Conservation (phyloP, 164 flowering plant genomes). For the Amborella trichopoda region DNA sequence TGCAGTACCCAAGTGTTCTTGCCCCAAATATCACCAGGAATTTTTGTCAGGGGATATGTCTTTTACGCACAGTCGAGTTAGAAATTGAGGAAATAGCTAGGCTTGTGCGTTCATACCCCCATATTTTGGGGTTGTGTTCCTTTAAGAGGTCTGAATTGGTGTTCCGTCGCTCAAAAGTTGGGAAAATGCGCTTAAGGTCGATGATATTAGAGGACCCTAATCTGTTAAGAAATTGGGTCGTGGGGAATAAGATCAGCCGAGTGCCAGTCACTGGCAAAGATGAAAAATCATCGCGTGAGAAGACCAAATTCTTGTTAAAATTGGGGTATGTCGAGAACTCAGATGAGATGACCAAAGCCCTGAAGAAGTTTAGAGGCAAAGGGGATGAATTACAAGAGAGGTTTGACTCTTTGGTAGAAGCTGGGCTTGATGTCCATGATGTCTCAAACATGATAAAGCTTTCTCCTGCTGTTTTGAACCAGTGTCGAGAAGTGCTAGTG, state of each 20-base stretch:
- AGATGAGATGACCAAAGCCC: conserved; percentile 34
- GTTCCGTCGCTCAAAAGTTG: conserved; percentile 22
- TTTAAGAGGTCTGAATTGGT: conserved; percentile 31
- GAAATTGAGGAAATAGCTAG: conserved; percentile 24
- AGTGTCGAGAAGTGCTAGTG: conserved; percentile 25
- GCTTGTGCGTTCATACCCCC: conserved; percentile 24
- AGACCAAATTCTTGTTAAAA: conserved; percentile 37
- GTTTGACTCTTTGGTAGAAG: conserved; percentile 44
- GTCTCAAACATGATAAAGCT: conserved; percentile 34
- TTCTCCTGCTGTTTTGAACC: conserved; percentile 51
- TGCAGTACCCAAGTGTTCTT: conserved; percentile 29
- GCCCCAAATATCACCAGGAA: conserved; percentile 28
- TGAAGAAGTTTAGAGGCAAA: conserved; percentile 43
- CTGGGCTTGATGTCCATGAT: conserved; percentile 41
- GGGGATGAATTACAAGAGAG: conserved; percentile 57
- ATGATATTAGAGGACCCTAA: conserved; percentile 42
- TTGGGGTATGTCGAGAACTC: conserved; percentile 47
- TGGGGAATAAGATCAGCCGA: conserved; percentile 22
- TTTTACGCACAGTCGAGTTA: conserved; percentile 45
- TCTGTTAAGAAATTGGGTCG: conserved; percentile 34
- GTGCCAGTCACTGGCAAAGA: conserved; percentile 19
- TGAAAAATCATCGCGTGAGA: conserved; percentile 16
- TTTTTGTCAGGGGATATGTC: conserved; percentile 24
- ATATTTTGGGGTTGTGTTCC: conserved; percentile 31
- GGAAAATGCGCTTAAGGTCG: conserved; percentile 30